Percentiles rank a stretch among this genome's conserved stretches.
Conservation (phyloP, 2,329 filamentous ascomycete genomes). For the Talaromyces rugulosus region DNA sequence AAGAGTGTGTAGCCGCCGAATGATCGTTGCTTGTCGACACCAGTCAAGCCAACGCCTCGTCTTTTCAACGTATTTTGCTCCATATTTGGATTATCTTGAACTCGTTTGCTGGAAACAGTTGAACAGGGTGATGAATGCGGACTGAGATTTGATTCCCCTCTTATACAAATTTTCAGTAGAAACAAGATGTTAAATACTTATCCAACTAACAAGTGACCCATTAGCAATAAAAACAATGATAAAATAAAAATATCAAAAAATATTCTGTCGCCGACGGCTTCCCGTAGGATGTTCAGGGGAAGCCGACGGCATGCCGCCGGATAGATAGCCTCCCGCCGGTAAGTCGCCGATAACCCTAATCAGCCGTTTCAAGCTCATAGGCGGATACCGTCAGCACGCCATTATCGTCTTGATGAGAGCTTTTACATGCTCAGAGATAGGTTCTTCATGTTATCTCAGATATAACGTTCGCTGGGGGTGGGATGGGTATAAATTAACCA, state of each 20-base stretch:
- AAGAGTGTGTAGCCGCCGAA: constrained; percentile 42
- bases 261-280: constrained; percentile 2
- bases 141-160: background rate
- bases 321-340: constrained; percentile 4
- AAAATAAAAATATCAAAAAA: background rate
- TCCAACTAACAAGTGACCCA: background rate
- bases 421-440: constrained; percentile 7
- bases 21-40: constrained; percentile 32
- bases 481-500: background rate
- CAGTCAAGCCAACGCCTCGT: constrained; percentile 39
- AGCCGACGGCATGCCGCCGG: constrained; percentile 16
- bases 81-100: constrained; percentile 22
- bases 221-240: background rate
- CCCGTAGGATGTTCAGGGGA: constrained; percentile 1
- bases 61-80: constrained; percentile 43
- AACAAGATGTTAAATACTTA: background rate
- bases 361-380: constrained; percentile 3
- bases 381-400: constrained; percentile 9
- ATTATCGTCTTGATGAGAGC: constrained; percentile 15
- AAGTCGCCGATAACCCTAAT: background rate
- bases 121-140: too few species aligned
- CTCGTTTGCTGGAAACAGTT: background rate
- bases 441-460: background rate
- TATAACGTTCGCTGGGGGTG: background rate
- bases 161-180: background rate